Conservation (phyloP, 1,284 basidiomycete species). For the Fomitiporia mediterranea region DNA sequence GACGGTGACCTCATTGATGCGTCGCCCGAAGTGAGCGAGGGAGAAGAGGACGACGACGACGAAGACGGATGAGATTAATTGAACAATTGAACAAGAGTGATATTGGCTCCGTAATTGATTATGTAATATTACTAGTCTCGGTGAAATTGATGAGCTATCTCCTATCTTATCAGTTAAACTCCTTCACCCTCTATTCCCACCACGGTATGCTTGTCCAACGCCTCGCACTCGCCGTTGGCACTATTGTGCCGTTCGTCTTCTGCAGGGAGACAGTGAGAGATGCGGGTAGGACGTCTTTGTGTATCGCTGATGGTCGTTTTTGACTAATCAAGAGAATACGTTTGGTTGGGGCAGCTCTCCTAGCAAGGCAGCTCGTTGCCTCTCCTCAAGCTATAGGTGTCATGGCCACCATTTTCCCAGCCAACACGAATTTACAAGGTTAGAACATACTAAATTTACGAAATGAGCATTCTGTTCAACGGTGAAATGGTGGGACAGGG, state of each 20-base stretch:
- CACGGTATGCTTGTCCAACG: not conserved
- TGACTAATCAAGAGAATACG: not conserved
- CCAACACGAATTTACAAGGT: constrained; percentile 38
- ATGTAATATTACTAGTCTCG: not conserved
- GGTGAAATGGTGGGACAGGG: constrained; percentile 32
- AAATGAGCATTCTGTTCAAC: not conserved
- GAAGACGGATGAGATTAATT: constrained; percentile 1
- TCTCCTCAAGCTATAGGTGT: constrained; percentile 38
- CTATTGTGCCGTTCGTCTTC: not conserved
- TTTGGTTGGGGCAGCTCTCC: constrained; percentile 31
- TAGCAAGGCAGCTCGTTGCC: constrained; percentile 41
- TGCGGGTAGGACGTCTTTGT: constrained; percentile 20
- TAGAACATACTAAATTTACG: constrained; percentile 13
- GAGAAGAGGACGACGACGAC: constrained; percentile 31
- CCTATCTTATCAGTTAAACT: not conserved
- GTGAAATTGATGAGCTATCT: not conserved
- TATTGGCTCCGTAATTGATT: not conserved
- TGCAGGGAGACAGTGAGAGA: constrained; percentile 26
- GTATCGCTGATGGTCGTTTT: not conserved
- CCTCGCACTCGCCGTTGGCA: not conserved
- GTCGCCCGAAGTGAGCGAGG: constrained; percentile 27
- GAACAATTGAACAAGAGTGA: not conserved
- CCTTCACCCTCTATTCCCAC: not conserved
- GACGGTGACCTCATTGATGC: constrained; percentile 58
- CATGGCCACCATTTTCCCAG: constrained; percentile 48